These are phyloP conservation scores for Botrytis squamosa DNA, from an alignment of 2,329 filamentous ascomycete genomes.

Conservation along the genomic window DNA sequence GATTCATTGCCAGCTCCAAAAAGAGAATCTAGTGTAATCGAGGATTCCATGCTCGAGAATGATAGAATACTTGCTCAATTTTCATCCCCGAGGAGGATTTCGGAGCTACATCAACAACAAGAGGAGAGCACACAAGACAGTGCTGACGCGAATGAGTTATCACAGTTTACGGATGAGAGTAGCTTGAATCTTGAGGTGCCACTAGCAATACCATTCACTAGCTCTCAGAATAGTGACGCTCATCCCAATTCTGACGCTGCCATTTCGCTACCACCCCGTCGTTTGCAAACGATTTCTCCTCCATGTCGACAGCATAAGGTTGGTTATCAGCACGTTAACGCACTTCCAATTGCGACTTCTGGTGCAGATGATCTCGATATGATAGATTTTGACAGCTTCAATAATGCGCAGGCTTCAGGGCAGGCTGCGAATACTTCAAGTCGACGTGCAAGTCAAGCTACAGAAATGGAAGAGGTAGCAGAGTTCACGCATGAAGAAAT, in stretches of 20 bases:
- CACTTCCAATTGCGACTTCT: background rate
- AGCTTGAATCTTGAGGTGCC: slow-evolving; percentile 14
- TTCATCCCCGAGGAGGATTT: slow-evolving; percentile 50
- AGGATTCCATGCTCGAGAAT: slow-evolving; percentile 53
- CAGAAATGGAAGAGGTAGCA: background rate
- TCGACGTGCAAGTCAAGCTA: slow-evolving; percentile 1
- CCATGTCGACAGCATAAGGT: background rate
- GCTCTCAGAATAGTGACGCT: background rate
- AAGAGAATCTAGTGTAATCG: slow-evolving; percentile 51
- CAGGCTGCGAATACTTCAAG: background rate
- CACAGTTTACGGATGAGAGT: slow-evolving; percentile 7
- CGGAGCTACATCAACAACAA: slow-evolving; percentile 50
- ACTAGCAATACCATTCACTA: background rate
- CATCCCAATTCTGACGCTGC: background rate
- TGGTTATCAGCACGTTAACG: background rate
- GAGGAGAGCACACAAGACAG: slow-evolving; percentile 36
- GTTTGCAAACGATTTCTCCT: background rate
- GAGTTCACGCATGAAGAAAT: background rate
- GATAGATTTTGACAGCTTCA: background rate
- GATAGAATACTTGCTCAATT: slow-evolving; percentile 38
- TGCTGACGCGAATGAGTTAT: slow-evolving; percentile 20
- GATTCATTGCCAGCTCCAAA: slow-evolving; percentile 37
- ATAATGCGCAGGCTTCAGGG: background rate
- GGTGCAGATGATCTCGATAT: background rate
- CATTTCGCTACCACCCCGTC: background rate